Percentiles rank a stretch among this genome's conserved stretches.
Evolutionary conservation across 352 stramenopile genomes (phyloP).

Genomic region (Achlya hypogyna): DNA sequence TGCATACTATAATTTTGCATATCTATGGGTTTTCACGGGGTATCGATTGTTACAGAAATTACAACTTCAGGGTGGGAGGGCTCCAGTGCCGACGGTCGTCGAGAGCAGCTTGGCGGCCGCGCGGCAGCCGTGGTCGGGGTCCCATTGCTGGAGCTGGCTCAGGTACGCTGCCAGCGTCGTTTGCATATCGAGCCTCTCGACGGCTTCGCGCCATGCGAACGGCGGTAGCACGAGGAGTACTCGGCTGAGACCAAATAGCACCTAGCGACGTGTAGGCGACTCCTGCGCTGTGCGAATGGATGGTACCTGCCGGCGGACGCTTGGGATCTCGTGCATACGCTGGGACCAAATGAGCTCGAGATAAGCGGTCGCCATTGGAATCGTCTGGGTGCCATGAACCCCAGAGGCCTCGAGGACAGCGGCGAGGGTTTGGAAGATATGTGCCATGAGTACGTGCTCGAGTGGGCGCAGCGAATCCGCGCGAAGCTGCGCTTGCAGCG

Average conservation of each 20-base stretch:
- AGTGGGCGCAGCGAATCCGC: background rate
- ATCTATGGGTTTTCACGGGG: too few relatives aligned
- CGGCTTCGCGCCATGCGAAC: constrained; percentile 15
- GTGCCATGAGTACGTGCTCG: constrained; percentile 12
- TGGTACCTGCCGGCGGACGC: constrained; percentile 13
- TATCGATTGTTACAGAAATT: background rate
- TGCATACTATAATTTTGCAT: too few relatives aligned
- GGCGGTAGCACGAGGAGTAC: constrained; percentile 4
- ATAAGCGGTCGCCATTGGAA: constrained; percentile 6
- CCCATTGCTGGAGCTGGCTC: background rate
- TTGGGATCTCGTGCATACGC: constrained; percentile 8
- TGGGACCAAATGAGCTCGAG: constrained; percentile 19
- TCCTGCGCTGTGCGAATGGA: too few relatives aligned
- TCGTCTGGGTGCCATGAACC: background rate
- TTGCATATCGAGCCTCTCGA: background rate
- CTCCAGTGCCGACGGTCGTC: background rate
- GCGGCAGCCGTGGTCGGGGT: constrained; percentile 14
- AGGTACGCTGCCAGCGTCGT: background rate
- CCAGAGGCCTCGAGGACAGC: constrained; percentile 8
- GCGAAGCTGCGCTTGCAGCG: constrained; percentile 7
- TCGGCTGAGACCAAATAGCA: constrained; percentile 18
- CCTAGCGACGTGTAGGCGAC: too few relatives aligned
- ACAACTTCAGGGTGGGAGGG: background rate
- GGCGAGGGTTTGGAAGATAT: constrained; percentile 11
- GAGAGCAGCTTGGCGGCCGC: constrained; percentile 7